These are phyloP conservation scores for Phaseolus lunatus DNA, from an alignment of 306 rosid genomes.

Conservation along the genomic window DNA sequence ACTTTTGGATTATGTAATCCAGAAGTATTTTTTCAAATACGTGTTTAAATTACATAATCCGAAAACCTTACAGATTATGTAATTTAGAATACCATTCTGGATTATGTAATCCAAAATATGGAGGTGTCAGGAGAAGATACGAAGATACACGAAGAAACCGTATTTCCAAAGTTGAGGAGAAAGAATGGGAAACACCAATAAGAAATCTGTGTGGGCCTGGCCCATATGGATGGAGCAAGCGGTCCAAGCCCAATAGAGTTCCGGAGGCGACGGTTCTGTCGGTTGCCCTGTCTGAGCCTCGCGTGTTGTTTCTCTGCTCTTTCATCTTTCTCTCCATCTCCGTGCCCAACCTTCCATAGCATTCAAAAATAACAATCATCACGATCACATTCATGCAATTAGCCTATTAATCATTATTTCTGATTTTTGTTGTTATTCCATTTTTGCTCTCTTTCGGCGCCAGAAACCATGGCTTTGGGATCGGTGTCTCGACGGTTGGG, in stretches of 20 bases:
- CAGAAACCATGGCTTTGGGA: constrained; percentile 67
- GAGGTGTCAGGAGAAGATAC: no score
- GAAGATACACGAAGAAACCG: no score
- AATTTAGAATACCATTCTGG: no score
- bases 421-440: neutral
- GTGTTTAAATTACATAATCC: no score
- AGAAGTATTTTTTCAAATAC: no score
- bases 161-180: no score
- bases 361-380: neutral
- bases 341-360: neutral
- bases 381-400: neutral
- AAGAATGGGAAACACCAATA: no score
- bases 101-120: no score
- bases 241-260: neutral
- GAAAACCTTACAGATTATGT: no score
- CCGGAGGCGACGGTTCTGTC: neutral
- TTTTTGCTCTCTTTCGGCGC: neutral
- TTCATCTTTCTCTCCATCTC: neutral
- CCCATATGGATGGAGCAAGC: neutral
- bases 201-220: neutral
- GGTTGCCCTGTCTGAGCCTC: neutral
- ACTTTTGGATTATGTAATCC: no score
- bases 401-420: neutral
- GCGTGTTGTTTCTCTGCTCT: neutral
- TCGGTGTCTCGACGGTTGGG: constrained; percentile 57